Evolutionary conservation across 108 stramenopile species (phyloP).

Genomic region (Cyclotella cryptica): DNA sequence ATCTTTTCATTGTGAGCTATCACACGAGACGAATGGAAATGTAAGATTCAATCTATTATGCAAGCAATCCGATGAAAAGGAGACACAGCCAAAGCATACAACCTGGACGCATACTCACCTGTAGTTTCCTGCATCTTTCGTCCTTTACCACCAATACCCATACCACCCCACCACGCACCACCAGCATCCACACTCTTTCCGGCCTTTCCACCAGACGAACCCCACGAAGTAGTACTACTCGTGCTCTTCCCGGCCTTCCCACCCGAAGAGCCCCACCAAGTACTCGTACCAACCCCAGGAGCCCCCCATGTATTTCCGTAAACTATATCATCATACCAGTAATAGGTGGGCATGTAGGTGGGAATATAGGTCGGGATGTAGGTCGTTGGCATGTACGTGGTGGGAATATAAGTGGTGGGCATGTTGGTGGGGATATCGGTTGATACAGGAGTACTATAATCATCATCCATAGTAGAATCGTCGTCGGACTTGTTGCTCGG

Average conservation of each 20-base stretch:
- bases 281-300: not conserved
- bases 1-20: no score
- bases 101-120: not conserved
- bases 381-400: not conserved
- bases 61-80: no score
- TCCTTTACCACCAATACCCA: not conserved
- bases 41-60: no score
- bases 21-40: no score
- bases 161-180: not conserved
- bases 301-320: not conserved
- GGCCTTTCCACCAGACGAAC: slow-evolving; percentile 7
- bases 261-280: no score
- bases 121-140: not conserved
- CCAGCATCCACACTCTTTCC: slow-evolving; percentile 4
- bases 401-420: not conserved
- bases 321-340: slow-evolving; percentile 9
- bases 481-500: not conserved
- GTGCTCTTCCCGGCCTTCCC: not conserved
- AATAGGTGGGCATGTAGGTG: slow-evolving; percentile 13
- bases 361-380: slow-evolving; percentile 3
- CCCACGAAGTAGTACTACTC: not conserved
- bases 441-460: not conserved
- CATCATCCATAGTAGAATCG: not conserved
- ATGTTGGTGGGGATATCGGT: not conserved
- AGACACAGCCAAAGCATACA: no score